These are phyloP conservation scores for Botrytis tulipae DNA, from an alignment of 2,329 filamentous ascomycete genomes.

Conservation along the genomic window DNA sequence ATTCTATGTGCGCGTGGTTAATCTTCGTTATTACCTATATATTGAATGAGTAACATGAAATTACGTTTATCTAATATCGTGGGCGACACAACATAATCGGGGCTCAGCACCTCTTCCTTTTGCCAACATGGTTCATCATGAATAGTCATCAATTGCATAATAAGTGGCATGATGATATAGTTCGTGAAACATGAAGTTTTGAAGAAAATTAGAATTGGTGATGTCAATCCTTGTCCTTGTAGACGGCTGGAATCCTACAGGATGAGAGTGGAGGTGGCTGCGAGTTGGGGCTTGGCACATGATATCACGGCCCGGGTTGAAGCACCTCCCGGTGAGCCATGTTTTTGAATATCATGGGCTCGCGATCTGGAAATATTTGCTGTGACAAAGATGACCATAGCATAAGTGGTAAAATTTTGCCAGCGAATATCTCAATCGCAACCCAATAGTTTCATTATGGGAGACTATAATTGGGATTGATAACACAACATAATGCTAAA, in stretches of 20 bases:
- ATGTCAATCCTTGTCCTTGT: background rate
- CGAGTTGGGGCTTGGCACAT: background rate
- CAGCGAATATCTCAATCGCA: background rate
- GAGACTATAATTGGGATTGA: too few relatives aligned
- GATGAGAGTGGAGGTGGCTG: background rate
- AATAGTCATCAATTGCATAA: background rate
- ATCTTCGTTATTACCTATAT: background rate
- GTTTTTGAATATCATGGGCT: background rate
- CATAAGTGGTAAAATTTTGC: background rate
- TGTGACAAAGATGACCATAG: background rate
- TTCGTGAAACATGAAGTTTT: background rate
- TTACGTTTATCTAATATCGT: background rate
- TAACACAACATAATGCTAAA: too few relatives aligned
- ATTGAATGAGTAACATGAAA: background rate
- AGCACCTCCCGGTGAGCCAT: background rate
- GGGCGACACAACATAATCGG: background rate
- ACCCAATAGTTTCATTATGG: too few relatives aligned
- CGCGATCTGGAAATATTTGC: background rate
- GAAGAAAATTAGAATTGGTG: background rate
- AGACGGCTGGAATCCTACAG: conserved; percentile 2
- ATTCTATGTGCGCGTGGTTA: background rate
- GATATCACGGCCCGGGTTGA: background rate
- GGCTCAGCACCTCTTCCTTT: background rate
- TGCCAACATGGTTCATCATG: background rate
- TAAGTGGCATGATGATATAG: background rate